A percentile compares a stretch with the other conserved stretches of the same genome.
Evolutionary conservation across 495 filamentous ascomycete genomes (phyloP).

Genomic region (Melanomma pulvis-pyrius): DNA sequence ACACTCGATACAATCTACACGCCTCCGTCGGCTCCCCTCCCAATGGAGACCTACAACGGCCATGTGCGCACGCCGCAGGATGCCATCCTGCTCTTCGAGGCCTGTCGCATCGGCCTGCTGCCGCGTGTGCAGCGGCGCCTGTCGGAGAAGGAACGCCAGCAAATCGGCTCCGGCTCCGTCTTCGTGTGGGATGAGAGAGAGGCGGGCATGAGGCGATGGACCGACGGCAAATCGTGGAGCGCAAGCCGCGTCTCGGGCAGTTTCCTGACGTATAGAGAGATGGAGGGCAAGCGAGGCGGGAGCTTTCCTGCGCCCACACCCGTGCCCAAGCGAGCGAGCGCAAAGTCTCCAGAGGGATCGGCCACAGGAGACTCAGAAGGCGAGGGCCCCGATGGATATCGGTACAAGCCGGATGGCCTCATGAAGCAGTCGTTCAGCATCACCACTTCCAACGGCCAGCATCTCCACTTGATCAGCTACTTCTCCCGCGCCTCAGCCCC

Average conservation of each 20-base stretch:
- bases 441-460: slow-evolving; percentile 84
- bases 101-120: slow-evolving; percentile 84
- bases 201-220: slow-evolving; percentile 98
- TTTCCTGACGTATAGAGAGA: slow-evolving; percentile 95
- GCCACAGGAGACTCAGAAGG: slow-evolving; percentile 47
- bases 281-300: slow-evolving; percentile 91
- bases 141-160: slow-evolving; percentile 95
- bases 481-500: slow-evolving; percentile 74
- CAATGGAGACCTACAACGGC: slow-evolving; percentile 96
- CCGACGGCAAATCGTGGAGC: slow-evolving; percentile 98
- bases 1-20: not conserved
- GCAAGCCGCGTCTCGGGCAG: slow-evolving; percentile 96
- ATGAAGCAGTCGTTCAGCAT: slow-evolving; percentile 99
- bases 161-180: slow-evolving; percentile 91
- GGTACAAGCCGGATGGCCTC: slow-evolving; percentile 94
- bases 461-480: slow-evolving; percentile 96
- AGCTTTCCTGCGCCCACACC: slow-evolving; percentile 53
- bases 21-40: not conserved
- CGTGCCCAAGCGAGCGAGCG: slow-evolving; percentile 58
- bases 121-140: slow-evolving; percentile 90
- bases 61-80: slow-evolving; percentile 89
- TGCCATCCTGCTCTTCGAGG: slow-evolving; percentile 96
- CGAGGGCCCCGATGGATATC: slow-evolving; percentile 91
- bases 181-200: slow-evolving; percentile 99
- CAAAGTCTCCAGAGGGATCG: slow-evolving; percentile 59